phyloP scores from a whole-genome alignment of 2,329 filamentous ascomycete genomes.

The Pseudogymnoascus sp. region DNA sequence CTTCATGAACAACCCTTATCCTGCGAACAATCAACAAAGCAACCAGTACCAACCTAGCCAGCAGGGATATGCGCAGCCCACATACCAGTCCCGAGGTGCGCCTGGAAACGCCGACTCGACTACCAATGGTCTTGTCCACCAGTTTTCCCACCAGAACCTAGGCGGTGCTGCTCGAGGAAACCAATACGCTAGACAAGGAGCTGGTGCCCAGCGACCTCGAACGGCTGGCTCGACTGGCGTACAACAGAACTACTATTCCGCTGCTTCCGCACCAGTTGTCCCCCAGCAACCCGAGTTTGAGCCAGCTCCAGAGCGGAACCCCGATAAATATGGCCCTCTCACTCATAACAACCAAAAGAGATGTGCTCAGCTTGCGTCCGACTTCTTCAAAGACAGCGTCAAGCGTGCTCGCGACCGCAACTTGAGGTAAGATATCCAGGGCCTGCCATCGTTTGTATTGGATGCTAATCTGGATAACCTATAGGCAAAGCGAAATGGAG shows the following conservation, averaged over 20 bases:
- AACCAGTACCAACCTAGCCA: constrained; percentile 45
- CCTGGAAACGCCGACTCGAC: constrained; percentile 64
- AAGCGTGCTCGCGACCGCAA: constrained; percentile 93
- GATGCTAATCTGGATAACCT: constrained; percentile 9
- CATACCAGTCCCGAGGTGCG: constrained; percentile 40
- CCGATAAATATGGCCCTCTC: constrained; percentile 63
- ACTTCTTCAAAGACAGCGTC: constrained; percentile 98
- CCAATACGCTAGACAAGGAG: constrained; percentile 60
- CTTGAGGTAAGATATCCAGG: constrained; percentile 57
- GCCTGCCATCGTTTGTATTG: neutral
- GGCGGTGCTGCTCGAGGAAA: constrained; percentile 62
- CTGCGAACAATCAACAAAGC: constrained; percentile 29
- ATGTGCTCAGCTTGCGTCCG: constrained; percentile 63
- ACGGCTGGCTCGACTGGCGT: constrained; percentile 68
- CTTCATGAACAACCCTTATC: constrained; percentile 55
- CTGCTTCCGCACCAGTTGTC: constrained; percentile 56
- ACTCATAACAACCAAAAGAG: constrained; percentile 65
- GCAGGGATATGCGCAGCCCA: constrained; percentile 43
- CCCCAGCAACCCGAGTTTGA: constrained; percentile 61
- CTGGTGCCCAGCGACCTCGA: constrained; percentile 68
- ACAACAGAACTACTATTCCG: constrained; percentile 61
- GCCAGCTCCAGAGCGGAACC: constrained; percentile 75
- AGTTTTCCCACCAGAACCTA: constrained; percentile 95
- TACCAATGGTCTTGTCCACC: constrained; percentile 85
- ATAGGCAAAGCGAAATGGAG: constrained; percentile 85